phyloP scores from a whole-genome alignment of 2,329 filamentous ascomycete genomes.

The Alternaria gaisen region DNA sequence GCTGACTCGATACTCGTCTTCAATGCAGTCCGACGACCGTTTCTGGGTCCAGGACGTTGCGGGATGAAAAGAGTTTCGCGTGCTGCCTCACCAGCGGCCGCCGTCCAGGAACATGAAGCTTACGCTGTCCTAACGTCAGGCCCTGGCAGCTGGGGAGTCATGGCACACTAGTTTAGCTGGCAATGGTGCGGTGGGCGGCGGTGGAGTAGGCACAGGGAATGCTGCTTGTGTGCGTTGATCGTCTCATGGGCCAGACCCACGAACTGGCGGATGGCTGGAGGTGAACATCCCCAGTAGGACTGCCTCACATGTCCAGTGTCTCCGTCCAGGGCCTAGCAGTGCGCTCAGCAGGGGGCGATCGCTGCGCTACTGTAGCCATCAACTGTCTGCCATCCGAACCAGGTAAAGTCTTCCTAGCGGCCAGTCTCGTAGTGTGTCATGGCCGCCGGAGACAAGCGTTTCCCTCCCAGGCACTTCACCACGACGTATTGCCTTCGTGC shows the following conservation, averaged over 20 bases:
- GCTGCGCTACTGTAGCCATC: conserved; percentile 39
- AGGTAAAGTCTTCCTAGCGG: conserved; percentile 33
- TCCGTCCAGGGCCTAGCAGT: conserved; percentile 31
- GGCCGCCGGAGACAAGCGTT: conserved; percentile 37
- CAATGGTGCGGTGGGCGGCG: conserved; percentile 37
- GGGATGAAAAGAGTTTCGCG: conserved; percentile 28
- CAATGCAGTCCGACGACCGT: conserved; percentile 22
- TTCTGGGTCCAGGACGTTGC: conserved; percentile 23
- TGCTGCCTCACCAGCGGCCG: conserved; percentile 33
- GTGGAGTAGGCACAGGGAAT: conserved; percentile 21
- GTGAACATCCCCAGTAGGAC: conserved; percentile 42
- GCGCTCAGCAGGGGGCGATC: conserved; percentile 40
- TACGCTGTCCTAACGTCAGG: conserved; percentile 29
- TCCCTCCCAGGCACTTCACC: conserved; percentile 31
- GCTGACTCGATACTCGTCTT: conserved; percentile 9
- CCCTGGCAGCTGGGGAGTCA: conserved; percentile 29
- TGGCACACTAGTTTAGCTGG: conserved; percentile 29
- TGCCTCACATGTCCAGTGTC: conserved; percentile 33
- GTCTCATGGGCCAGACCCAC: conserved; percentile 49
- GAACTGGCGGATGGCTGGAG: conserved; percentile 39
- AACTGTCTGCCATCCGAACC: conserved; percentile 37
- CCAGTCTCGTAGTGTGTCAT: conserved; percentile 41
- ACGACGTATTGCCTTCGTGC: conserved; percentile 27
- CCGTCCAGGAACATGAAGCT: conserved; percentile 45
- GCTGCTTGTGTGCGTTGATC: conserved; percentile 40